phyloP scores from a whole-genome alignment of 164 flowering plant genomes.

The Magnolia officinalis region DNA sequence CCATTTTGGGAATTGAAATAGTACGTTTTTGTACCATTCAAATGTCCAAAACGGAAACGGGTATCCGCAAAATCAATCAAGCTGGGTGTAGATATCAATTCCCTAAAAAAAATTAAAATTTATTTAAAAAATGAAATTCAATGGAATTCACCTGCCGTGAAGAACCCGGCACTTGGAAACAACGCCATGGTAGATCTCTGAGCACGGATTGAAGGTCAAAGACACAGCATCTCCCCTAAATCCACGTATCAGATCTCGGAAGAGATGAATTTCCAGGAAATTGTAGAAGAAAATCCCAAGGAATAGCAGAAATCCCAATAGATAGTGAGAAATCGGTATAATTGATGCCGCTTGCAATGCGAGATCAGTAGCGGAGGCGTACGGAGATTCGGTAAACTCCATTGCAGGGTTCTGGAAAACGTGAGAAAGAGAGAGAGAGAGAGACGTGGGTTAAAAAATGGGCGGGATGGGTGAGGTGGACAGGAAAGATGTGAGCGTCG shows the following conservation, averaged over 20 bases:
- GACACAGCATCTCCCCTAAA: conserved; percentile 46
- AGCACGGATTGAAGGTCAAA: conserved; percentile 38
- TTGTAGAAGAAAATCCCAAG: conserved; percentile 32
- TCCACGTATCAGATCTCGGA: conserved; percentile 38
- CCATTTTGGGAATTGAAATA: neutral
- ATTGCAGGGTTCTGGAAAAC: conserved; percentile 6
- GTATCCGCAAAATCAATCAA: too few species aligned
- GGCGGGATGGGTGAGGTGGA: neutral
- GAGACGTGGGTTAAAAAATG: neutral
- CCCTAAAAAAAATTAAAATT: neutral
- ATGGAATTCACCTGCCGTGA: conserved; percentile 41
- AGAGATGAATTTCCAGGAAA: conserved; percentile 50
- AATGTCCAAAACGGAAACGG: neutral
- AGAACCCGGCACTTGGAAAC: conserved; percentile 50
- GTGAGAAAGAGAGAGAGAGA: neutral
- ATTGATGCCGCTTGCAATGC: conserved; percentile 31
- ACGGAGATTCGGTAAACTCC: conserved; percentile 11
- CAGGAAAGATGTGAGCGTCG: too few species aligned
- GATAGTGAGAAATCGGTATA: conserved; percentile 38
- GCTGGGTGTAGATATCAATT: too few species aligned
- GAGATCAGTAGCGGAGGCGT: conserved; percentile 17
- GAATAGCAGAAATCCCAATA: conserved; percentile 16
- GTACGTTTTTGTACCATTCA: neutral
- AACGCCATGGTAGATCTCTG: conserved; percentile 42
- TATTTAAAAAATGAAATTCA: neutral